Percentiles rank a stretch among this genome's conserved stretches.
Evolutionary conservation across 2,329 filamentous ascomycete genomes (phyloP).

Genomic region (Geoglossum cookeanum): DNA sequence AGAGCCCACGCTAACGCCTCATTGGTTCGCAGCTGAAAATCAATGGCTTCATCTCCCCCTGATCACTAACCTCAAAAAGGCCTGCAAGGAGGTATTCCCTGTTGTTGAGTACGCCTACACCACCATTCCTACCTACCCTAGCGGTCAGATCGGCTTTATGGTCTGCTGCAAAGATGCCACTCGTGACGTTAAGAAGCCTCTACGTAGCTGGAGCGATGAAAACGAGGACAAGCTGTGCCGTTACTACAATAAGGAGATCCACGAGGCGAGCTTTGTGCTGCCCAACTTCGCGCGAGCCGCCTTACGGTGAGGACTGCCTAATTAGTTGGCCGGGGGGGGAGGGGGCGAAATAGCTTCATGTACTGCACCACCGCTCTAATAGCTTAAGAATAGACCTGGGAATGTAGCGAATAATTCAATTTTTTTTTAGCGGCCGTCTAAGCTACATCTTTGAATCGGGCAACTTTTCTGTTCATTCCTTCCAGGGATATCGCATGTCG

Average conservation of each 20-base stretch:
- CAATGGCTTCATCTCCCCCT: conserved; percentile 95
- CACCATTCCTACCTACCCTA: conserved; percentile 97
- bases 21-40: conserved; percentile 62
- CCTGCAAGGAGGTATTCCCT: conserved; percentile 93
- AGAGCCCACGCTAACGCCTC: neutral
- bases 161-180: conserved; percentile 90
- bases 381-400: neutral
- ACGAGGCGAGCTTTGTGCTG: conserved; percentile 83
- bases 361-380: too few species aligned
- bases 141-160: conserved; percentile 99
- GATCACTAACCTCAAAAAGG: conserved; percentile 89
- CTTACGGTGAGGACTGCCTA: conserved; percentile 17
- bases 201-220: conserved; percentile 63
- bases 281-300: conserved; percentile 81
- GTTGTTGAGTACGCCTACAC: conserved; percentile 97
- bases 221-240: conserved; percentile 85
- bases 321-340: neutral
- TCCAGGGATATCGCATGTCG: neutral
- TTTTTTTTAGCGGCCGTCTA: neutral
- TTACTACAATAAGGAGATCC: conserved; percentile 96
- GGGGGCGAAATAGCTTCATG: neutral
- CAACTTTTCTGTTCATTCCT: neutral
- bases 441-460: neutral
- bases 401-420: neutral
- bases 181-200: conserved; percentile 65